Evolutionary conservation across 148 eudicot genomes (phyloP), one percentile per base, ranked within the genome.

Genomic region (Chenopodium formosanum): DNA sequence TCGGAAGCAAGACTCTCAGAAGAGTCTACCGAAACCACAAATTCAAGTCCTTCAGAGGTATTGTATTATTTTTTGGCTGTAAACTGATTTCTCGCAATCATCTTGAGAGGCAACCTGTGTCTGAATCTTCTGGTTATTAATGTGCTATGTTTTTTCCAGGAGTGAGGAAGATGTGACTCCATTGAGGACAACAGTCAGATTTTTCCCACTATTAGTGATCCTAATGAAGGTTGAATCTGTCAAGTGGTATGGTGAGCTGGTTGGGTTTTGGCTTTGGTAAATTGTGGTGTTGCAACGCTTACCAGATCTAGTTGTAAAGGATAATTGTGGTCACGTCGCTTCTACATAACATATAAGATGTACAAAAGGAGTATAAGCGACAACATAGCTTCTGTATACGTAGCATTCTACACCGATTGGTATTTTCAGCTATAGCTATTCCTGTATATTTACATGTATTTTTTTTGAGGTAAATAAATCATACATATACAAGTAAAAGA

Each of bases 1-100:
- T 93, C 98, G 13, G 98, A 95, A 89, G 96, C 94, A 78, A 89
- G 97, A 85, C 89, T 88, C 81, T 79, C 89, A 14, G 94, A 93
- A 32, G 79, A 83, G 12, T 80, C 90, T 25, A 76, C 86, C 27
- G 98, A 90, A 82, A 84, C 78, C 67, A 77, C 80, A 68, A 81
- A 82, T 37, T 78, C 89, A 83, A 70, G 78, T 60, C 73, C 90
- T 40, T 76, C 87, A 1, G 84, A 92, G 90, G 98, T 94, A 90
- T 53, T 14, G 34, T 9, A 4, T 47, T 48, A 25, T 67, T 56
- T 22, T 20, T 9, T 48, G 40, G 27, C 7, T 53, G 11, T 5
- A 56, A 27, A 2, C 9, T 56, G 23, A 17, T 29, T 27, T 40
- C 23, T 60, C 16, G 46, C 9, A 34, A 25, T n/a, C 4, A 53